A percentile compares a stretch with the other conserved stretches of the same genome.
These are phyloP conservation scores for Xylaria venustula DNA, from an alignment of 495 filamentous ascomycete genomes.

Conservation along the genomic window DNA sequence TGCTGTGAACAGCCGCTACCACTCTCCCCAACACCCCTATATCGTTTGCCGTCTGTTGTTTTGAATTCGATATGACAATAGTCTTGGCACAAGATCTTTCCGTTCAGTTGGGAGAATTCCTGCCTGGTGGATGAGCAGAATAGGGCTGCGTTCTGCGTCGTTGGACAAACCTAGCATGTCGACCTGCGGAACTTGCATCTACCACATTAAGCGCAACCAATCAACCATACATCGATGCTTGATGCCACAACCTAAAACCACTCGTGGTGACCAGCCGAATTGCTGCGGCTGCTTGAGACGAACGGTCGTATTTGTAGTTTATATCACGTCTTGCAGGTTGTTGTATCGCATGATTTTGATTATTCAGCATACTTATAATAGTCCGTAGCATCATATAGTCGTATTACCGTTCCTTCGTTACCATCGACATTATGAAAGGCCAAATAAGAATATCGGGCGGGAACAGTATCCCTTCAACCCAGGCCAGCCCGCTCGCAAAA, in stretches of 20 bases:
- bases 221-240: not conserved
- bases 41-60: no score
- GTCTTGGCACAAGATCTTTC: no score
- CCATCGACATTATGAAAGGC: constrained; percentile 20
- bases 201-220: not conserved
- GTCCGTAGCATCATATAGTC: constrained; percentile 19
- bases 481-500: constrained; percentile 9
- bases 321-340: not conserved
- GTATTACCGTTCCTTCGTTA: constrained; percentile 21
- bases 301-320: not conserved
- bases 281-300: not conserved
- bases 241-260: not conserved
- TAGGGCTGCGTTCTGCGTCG: no score
- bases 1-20: no score
- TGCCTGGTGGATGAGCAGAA: no score
- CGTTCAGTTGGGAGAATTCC: no score
- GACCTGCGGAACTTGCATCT: not conserved
- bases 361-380: not conserved
- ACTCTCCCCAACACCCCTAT: no score
- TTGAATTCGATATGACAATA: no score
- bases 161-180: not conserved
- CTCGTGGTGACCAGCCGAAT: no score
- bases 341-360: not conserved
- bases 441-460: constrained; percentile 8
- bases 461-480: constrained; percentile 2